Percentiles rank a stretch among this genome's conserved stretches.
Evolutionary conservation across 73 alveolate genomes (phyloP).

Genomic region (Tetrahymena malaccensis): DNA sequence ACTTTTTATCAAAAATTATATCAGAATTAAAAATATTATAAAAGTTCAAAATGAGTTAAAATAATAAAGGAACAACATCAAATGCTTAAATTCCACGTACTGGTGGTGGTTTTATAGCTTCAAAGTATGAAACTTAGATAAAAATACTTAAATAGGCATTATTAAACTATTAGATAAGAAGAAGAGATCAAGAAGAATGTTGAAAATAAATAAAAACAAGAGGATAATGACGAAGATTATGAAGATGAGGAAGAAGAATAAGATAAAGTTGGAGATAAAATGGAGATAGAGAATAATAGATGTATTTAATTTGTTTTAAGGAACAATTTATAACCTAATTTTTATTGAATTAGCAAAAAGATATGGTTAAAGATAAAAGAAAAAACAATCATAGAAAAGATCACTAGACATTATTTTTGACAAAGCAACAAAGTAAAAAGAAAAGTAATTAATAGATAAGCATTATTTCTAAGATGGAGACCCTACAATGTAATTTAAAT

Average conservation of each 20-base stretch:
- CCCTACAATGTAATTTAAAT: slow-evolving; percentile 4
- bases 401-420: slow-evolving; percentile 28
- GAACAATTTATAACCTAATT: no score
- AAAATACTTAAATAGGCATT: neutral
- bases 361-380: neutral
- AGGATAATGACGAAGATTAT: neutral
- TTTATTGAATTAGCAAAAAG: neutral
- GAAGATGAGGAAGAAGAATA: neutral
- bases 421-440: slow-evolving; percentile 20
- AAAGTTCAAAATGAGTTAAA: neutral
- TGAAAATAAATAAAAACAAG: neutral
- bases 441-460: neutral
- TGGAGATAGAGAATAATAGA: neutral
- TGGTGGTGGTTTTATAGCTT: neutral
- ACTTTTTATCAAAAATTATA: neutral
- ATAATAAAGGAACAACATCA: neutral
- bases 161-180: neutral
- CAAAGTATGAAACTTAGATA: neutral
- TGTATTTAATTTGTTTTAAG: neutral
- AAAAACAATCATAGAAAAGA: neutral
- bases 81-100: neutral
- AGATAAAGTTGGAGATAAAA: neutral
- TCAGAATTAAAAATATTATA: neutral
- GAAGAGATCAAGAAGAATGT: neutral
- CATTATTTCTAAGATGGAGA: slow-evolving; percentile 41